Percentiles rank a stretch among this genome's conserved stretches.
These are phyloP conservation scores for Silene uniflora DNA, from an alignment of 148 eudicot genomes.

Conservation along the genomic window DNA sequence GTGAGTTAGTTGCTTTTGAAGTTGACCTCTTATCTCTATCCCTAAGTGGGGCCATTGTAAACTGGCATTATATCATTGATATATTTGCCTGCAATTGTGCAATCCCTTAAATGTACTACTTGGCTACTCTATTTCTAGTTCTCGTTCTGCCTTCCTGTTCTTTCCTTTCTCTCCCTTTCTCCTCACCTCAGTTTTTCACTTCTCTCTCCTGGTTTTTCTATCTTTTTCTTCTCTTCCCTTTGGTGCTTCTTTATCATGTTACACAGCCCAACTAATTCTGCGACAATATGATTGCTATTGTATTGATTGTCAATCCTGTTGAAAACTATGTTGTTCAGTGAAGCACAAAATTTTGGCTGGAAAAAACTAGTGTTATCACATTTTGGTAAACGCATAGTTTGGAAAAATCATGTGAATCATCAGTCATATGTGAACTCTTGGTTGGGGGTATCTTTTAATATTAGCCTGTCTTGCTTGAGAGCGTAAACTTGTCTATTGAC, in stretches of 20 bases:
- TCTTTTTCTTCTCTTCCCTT: background rate
- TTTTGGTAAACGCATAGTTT: background rate
- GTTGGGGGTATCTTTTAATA: background rate
- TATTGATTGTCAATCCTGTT: no score
- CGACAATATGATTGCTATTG: no score
- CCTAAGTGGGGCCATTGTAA: background rate
- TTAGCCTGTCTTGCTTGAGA: background rate
- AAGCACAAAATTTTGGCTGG: background rate
- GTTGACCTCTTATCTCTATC: background rate
- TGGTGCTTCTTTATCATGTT: background rate
- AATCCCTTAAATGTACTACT: background rate
- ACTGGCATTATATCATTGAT: background rate
- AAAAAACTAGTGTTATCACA: background rate
- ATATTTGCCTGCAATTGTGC: background rate
- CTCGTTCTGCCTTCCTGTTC: no score
- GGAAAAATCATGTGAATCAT: background rate
- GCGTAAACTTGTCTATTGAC: conserved; percentile 4
- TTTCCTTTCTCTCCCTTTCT: background rate
- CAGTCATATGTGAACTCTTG: background rate
- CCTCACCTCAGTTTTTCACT: background rate
- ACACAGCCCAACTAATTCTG: background rate
- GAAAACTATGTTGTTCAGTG: background rate
- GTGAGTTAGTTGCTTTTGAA: background rate
- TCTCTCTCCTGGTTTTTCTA: background rate
- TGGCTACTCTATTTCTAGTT: background rate